Evolutionary conservation across 2,329 filamentous ascomycete species (phyloP).

Genomic region (Fusarium circinatum): DNA sequence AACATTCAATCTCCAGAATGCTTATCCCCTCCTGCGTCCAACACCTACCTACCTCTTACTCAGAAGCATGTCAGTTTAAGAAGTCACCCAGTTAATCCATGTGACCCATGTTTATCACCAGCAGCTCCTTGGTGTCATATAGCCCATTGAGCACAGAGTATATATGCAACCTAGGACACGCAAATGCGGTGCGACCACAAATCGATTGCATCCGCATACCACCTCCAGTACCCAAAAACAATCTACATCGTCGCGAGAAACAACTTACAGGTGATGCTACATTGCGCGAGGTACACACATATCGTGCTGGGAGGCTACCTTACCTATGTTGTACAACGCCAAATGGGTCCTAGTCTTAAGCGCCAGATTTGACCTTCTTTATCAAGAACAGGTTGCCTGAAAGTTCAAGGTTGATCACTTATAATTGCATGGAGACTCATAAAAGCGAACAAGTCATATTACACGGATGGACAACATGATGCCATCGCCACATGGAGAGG

Average conservation of each 20-base stretch:
- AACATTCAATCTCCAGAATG: neutral
- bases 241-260: neutral
- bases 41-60: too few relatives aligned
- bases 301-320: constrained; percentile 1
- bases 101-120: neutral
- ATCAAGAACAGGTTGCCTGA: neutral
- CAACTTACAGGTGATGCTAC: constrained; percentile 9
- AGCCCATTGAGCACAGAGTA: constrained; percentile 5
- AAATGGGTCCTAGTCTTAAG: neutral
- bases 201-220: constrained; percentile 5
- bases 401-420: neutral
- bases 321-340: neutral
- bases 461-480: neutral
- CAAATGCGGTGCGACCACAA: constrained; percentile 19
- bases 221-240: neutral
- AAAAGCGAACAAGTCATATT: neutral
- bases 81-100: too few relatives aligned
- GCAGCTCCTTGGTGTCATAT: neutral
- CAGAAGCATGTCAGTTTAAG: too few relatives aligned
- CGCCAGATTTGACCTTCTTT: neutral
- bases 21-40: neutral
- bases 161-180: neutral
- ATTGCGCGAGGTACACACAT: constrained; percentile 1
- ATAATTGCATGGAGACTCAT: neutral
- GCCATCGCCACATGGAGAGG: neutral